Conservation (phyloP, 257 asterid species). For the Solanum chiquidenum region DNA sequence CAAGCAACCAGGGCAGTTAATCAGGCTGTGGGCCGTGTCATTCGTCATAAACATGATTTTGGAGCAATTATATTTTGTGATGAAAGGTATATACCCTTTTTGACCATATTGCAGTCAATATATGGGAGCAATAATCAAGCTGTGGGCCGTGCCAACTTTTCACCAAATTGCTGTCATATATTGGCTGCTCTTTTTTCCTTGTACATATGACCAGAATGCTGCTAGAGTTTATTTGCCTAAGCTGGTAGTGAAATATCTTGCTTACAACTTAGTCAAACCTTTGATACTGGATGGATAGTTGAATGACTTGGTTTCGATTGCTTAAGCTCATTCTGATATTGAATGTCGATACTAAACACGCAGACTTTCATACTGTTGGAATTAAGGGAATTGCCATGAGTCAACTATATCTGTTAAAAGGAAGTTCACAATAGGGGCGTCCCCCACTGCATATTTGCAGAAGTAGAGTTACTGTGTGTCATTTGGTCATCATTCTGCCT, state of each 20-base stretch:
- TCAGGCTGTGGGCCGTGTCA: constrained; percentile 99
- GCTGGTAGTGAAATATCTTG: not conserved
- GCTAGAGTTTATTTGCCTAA: not conserved
- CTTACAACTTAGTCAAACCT: not conserved
- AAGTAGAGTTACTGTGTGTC: not conserved
- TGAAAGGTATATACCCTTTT: constrained; percentile 52
- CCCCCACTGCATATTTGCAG: not conserved
- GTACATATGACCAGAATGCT: not conserved
- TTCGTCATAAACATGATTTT: constrained; percentile 94
- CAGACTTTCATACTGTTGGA: not conserved
- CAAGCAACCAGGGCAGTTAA: constrained; percentile 95
- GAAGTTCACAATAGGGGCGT: not conserved
- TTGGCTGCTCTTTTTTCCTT: not conserved
- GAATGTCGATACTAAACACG: not conserved
- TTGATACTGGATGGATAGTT: not conserved
- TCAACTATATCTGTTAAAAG: not conserved
- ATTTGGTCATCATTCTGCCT: not conserved
- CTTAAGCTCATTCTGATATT: not conserved
- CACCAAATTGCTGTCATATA: not conserved
- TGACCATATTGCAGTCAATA: not conserved
- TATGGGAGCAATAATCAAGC: not conserved
- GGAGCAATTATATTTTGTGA: constrained; percentile 96
- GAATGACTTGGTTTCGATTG: not conserved
- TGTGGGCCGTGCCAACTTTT: not conserved
- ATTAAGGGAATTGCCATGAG: not conserved